Conservation (phyloP, 768 basidiomycete genomes). For the Chiua virens region DNA sequence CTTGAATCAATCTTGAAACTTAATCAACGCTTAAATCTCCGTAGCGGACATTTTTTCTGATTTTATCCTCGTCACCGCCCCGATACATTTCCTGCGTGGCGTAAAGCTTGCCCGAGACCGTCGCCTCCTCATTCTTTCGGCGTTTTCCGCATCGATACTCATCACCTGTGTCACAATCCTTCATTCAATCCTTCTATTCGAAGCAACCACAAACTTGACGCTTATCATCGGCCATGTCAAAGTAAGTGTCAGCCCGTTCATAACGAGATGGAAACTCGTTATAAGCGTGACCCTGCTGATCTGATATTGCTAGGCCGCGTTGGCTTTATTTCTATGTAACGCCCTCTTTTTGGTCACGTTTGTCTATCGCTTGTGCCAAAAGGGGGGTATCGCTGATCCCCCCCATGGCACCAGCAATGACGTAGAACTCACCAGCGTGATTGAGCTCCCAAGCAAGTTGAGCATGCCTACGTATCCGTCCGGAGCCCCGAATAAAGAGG, state of each 20-base stretch:
- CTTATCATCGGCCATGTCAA: slow-evolving; percentile 1
- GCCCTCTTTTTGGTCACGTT: slow-evolving; percentile 6
- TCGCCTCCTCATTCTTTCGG: slow-evolving; percentile 6
- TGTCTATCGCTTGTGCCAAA: background rate
- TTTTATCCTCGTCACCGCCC: background rate
- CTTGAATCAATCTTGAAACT: background rate
- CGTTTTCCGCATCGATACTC: slow-evolving; percentile 5
- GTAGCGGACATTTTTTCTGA: slow-evolving; percentile 1
- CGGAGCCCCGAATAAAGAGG: no score
- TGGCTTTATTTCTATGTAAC: slow-evolving; percentile 12
- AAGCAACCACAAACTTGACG: background rate
- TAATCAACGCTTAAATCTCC: background rate
- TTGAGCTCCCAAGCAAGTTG: no score
- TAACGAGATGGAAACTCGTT: no score
- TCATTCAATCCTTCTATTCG: slow-evolving; percentile 1
- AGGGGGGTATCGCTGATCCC: no score
- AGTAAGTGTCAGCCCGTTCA: background rate
- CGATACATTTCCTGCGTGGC: slow-evolving; percentile 3
- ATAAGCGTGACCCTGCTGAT: no score
- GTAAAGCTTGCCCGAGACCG: slow-evolving; percentile 4
- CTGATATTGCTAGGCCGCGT: background rate
- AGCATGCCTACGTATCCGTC: no score
- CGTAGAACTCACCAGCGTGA: no score
- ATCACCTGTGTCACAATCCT: slow-evolving; percentile 4
- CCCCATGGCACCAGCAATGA: no score